Evolutionary conservation across 2,329 filamentous ascomycete genomes (phyloP).

Genomic region (Monascus ruber): DNA sequence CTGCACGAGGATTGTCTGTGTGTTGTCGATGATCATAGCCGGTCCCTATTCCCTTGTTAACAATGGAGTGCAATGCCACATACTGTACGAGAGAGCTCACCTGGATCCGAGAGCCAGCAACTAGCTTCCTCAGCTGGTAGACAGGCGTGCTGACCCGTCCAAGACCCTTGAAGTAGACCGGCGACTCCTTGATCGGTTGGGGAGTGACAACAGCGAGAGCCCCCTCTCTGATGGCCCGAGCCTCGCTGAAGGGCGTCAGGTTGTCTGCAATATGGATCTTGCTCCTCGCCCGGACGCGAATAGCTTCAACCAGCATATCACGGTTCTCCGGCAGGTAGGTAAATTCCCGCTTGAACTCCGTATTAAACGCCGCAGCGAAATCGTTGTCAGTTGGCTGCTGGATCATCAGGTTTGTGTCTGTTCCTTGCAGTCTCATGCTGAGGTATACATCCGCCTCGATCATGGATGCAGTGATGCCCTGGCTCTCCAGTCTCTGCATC

Average conservation of each 20-base stretch:
- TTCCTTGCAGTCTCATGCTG: constrained; percentile 40
- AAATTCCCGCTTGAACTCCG: constrained; percentile 83
- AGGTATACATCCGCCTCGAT: constrained; percentile 35
- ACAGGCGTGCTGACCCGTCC: constrained; percentile 24
- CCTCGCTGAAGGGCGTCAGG: constrained; percentile 63
- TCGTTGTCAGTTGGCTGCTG: constrained; percentile 62
- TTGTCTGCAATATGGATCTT: constrained; percentile 46
- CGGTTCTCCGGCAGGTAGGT: constrained; percentile 76
- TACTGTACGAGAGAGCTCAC: too few relatives aligned
- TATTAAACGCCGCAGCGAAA: constrained; percentile 71
- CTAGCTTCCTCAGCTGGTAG: constrained; percentile 23
- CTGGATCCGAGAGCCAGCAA: constrained; percentile 22
- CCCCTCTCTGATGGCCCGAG: constrained; percentile 30
- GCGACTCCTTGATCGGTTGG: constrained; percentile 42
- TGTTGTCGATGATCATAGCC: constrained; percentile 62
- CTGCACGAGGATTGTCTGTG: constrained; percentile 81
- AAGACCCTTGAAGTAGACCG: constrained; percentile 26
- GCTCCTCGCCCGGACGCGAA: constrained; percentile 77
- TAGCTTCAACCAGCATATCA: constrained; percentile 80
- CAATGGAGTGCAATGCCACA: too few relatives aligned
- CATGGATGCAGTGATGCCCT: constrained; percentile 33
- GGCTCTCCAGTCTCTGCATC: constrained; percentile 26
- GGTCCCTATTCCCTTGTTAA: constrained; percentile 43
- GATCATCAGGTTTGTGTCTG: constrained; percentile 41
- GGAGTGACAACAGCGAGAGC: constrained; percentile 42